These are phyloP conservation scores for Starmera stellimalicola DNA, from an alignment of 1,139 yeast species.

Conservation along the genomic window DNA sequence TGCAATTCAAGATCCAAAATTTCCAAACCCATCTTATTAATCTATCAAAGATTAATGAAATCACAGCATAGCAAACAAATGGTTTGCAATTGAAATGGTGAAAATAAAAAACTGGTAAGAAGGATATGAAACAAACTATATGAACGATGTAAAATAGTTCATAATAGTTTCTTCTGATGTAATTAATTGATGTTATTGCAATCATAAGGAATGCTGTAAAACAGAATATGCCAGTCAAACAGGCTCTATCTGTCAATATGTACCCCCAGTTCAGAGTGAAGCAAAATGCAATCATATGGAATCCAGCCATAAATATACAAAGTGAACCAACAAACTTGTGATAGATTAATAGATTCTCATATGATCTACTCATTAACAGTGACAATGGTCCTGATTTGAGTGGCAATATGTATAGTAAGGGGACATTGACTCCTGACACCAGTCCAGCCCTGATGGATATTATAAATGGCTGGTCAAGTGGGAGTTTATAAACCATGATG, in stretches of 20 bases:
- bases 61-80: slow-evolving; percentile 10
- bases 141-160: slow-evolving; percentile 16
- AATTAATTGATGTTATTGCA: slow-evolving; percentile 8
- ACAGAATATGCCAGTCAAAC: slow-evolving; percentile 12
- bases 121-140: slow-evolving; percentile 9
- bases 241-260: slow-evolving; percentile 4
- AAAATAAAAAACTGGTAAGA: slow-evolving; percentile 15
- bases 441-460: slow-evolving; percentile 17
- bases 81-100: slow-evolving; percentile 18
- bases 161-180: slow-evolving; percentile 11
- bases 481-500: slow-evolving; percentile 11
- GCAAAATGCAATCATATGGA: slow-evolving; percentile 12
- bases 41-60: slow-evolving; percentile 13
- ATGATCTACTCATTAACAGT: slow-evolving; percentile 10
- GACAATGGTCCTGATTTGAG: slow-evolving; percentile 16
- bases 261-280: slow-evolving; percentile 15
- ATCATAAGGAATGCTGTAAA: slow-evolving; percentile 8
- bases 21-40: slow-evolving; percentile 8
- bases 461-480: slow-evolving; percentile 15
- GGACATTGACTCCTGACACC: slow-evolving; percentile 17
- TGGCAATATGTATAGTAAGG: slow-evolving; percentile 17
- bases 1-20: slow-evolving; percentile 11
- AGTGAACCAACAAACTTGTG: slow-evolving; percentile 16
- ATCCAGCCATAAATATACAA: slow-evolving; percentile 10
- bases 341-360: slow-evolving; percentile 16